Conservation (phyloP, 2,329 filamentous ascomycete species). For the Xylariaceae sp. region DNA sequence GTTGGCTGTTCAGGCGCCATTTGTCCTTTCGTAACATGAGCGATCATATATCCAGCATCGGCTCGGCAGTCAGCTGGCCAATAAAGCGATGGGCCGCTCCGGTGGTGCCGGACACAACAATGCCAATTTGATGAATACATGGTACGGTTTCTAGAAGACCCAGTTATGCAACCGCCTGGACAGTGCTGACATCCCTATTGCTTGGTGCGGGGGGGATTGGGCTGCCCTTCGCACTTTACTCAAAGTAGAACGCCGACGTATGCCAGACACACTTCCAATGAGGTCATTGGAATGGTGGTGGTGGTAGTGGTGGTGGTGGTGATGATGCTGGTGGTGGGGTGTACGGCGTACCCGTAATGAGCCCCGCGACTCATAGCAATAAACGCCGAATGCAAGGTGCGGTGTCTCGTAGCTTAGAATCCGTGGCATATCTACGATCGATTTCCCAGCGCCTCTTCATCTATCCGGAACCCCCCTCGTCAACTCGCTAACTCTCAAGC, state of each 20-base stretch:
- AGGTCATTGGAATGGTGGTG: background rate
- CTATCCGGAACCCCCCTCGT: background rate
- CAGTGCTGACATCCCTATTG: background rate
- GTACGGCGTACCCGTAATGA: background rate
- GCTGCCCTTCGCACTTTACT: background rate
- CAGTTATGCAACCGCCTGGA: background rate
- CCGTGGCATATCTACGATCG: background rate
- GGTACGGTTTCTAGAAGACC: background rate
- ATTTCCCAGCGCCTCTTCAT: background rate
- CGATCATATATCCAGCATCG: conserved; percentile 5
- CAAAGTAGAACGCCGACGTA: background rate
- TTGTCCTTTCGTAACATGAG: conserved; percentile 1
- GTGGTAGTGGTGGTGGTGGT: no score
- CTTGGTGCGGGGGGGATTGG: background rate
- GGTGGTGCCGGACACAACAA: conserved; percentile 10
- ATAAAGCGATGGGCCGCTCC: conserved; percentile 5
- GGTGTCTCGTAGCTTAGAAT: background rate
- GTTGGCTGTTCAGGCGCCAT: background rate
- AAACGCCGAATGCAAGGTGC: background rate
- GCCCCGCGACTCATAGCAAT: background rate
- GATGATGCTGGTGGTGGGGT: background rate
- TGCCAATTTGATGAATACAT: background rate
- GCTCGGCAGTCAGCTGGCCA: conserved; percentile 11
- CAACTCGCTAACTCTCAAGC: conserved; percentile 4
- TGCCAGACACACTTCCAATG: background rate